phyloP scores from a whole-genome alignment of 768 basidiomycete species.

The Lentinula lateritia region DNA sequence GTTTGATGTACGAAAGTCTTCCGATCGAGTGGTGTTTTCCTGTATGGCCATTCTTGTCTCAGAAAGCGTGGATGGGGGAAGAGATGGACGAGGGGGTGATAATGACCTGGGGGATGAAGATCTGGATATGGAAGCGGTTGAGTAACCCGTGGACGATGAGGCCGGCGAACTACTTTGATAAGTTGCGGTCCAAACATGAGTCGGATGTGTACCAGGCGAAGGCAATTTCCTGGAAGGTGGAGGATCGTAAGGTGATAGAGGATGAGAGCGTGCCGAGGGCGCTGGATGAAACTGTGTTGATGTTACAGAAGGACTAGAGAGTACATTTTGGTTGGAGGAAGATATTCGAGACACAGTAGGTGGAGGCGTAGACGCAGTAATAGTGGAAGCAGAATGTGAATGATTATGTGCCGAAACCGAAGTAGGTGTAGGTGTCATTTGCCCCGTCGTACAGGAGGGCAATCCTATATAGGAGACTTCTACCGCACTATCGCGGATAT shows the following conservation, averaged over 20 bases:
- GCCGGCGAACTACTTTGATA: constrained; percentile 47
- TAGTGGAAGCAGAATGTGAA: constrained; percentile 43
- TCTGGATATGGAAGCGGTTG: constrained; percentile 40
- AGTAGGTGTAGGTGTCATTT: constrained; percentile 36
- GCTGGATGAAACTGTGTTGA: constrained; percentile 10
- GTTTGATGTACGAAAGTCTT: neutral
- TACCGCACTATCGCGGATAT: constrained; percentile 16
- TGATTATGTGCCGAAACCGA: constrained; percentile 34
- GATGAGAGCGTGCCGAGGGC: neutral
- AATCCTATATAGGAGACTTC: constrained; percentile 14
- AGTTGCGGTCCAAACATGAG: constrained; percentile 25
- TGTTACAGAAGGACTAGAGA: constrained; percentile 13
- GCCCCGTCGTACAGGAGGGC: constrained; percentile 22
- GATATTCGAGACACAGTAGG: constrained; percentile 12
- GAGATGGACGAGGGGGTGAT: constrained; percentile 24
- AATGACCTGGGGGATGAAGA: constrained; percentile 40
- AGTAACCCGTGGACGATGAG: constrained; percentile 53
- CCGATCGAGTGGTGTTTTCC: neutral
- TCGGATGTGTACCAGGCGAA: neutral
- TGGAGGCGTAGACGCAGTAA: constrained; percentile 38
- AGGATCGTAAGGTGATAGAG: neutral
- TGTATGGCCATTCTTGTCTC: neutral
- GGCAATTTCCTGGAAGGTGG: constrained; percentile 4
- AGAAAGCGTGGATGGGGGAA: neutral
- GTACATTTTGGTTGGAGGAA: constrained; percentile 11